Conservation (phyloP, 2,329 filamentous ascomycete species). For the Pseudopithomyces chartarum region DNA sequence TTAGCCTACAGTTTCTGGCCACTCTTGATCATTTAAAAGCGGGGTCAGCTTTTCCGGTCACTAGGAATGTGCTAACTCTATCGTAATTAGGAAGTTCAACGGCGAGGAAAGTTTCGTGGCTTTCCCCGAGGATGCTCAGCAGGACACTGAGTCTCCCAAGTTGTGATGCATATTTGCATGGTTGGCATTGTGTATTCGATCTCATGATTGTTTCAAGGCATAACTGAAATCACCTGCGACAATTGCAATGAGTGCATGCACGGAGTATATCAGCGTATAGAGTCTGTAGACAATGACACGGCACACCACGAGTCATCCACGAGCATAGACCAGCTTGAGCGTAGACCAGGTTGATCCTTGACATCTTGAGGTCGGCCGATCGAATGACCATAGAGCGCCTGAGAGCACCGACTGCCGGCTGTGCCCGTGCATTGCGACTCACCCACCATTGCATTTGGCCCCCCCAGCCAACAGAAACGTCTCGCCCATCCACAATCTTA, state of each 20-base stretch:
- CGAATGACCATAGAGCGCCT: not conserved
- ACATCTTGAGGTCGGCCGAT: not conserved
- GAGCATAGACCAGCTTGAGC: not conserved
- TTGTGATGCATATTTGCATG: conserved; percentile 18
- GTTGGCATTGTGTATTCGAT: not conserved
- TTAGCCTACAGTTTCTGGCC: not conserved
- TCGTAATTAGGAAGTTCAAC: conserved; percentile 37
- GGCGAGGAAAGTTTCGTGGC: conserved; percentile 43
- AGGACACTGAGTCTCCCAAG: conserved; percentile 25
- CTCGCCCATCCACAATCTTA: not conserved
- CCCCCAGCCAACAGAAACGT: not conserved
- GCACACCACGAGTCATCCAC: not conserved
- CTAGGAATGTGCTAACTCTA: not conserved
- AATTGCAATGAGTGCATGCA: not conserved
- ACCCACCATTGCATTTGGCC: not conserved
- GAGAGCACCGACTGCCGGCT: not conserved
- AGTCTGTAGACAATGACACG: not conserved
- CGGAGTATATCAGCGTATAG: not conserved
- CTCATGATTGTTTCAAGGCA: not conserved
- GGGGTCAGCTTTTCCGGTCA: not conserved
- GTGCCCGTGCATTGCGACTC: not conserved
- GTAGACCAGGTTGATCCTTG: not conserved
- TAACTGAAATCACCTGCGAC: too few relatives aligned
- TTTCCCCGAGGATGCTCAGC: conserved; percentile 28
- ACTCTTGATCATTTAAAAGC: not conserved